Evolutionary conservation across 2,329 filamentous ascomycete species (phyloP).

Genomic region (Exophiala calicioides): DNA sequence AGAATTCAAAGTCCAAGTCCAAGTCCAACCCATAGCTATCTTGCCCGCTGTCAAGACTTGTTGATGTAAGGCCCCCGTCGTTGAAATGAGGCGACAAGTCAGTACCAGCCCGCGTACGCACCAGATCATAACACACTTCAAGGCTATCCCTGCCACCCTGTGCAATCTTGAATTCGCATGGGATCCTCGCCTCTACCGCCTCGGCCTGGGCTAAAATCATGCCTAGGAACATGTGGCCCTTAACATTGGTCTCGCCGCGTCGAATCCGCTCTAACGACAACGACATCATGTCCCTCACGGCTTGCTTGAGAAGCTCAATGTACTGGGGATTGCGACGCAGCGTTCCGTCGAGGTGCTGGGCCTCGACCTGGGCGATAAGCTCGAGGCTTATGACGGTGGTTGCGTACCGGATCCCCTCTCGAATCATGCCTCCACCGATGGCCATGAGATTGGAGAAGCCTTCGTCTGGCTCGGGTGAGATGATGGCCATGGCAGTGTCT

Average conservation of each 20-base stretch:
- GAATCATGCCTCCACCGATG: conserved; percentile 38
- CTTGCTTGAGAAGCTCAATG: conserved; percentile 23
- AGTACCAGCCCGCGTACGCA: conserved; percentile 1
- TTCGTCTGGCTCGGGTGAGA: conserved; percentile 34
- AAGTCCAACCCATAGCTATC: neutral
- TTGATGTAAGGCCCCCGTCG: neutral
- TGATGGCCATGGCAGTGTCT: conserved; percentile 38
- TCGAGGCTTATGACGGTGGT: conserved; percentile 50
- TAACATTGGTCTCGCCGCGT: conserved; percentile 38
- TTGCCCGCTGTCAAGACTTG: neutral
- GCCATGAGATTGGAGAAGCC: conserved; percentile 36
- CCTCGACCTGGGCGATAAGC: conserved; percentile 46
- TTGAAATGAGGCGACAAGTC: neutral
- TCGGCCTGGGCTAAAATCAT: conserved; percentile 33
- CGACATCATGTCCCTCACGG: conserved; percentile 27
- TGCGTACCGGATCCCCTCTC: conserved; percentile 39
- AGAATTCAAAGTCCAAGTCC: conserved; percentile 6
- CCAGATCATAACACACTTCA: conserved; percentile 20
- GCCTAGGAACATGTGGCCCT: conserved; percentile 33
- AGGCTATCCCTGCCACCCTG: conserved; percentile 30
- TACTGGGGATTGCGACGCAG: conserved; percentile 11
- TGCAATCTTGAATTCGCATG: conserved; percentile 40
- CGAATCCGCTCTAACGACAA: conserved; percentile 32
- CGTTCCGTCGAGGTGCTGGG: conserved; percentile 15
- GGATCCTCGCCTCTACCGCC: conserved; percentile 9